Percentiles rank a stretch among this genome's conserved stretches.
Evolutionary conservation across 768 basidiomycete species (phyloP).

Genomic region (Lepiota brunneoincarnata): DNA sequence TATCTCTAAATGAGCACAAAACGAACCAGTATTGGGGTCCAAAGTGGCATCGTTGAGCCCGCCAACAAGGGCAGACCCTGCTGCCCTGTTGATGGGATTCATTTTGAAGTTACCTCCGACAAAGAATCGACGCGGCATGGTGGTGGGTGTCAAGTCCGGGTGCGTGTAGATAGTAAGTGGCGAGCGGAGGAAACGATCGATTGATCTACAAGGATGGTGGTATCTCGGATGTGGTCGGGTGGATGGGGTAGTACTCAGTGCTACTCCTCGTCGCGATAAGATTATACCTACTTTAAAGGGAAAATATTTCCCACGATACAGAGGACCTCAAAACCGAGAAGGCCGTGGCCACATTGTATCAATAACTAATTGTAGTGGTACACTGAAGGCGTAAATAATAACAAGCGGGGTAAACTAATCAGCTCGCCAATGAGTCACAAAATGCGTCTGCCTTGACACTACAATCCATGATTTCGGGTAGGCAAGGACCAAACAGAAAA

Average conservation of each 20-base stretch:
- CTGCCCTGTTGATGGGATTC: slow-evolving; percentile 72
- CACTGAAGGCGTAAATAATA: too few species aligned
- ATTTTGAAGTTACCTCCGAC: slow-evolving; percentile 99
- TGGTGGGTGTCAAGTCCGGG: not conserved
- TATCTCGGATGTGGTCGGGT: slow-evolving; percentile 9
- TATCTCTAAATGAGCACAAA: not conserved
- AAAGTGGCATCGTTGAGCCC: slow-evolving; percentile 77
- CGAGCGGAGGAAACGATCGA: too few species aligned
- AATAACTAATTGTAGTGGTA: too few species aligned
- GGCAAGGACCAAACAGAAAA: too few species aligned
- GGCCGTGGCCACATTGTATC: too few species aligned
- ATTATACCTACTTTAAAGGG: not conserved
- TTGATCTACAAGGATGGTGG: not conserved
- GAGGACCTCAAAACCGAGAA: too few species aligned
- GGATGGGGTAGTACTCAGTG: slow-evolving; percentile 1
- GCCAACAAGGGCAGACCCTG: slow-evolving; percentile 64
- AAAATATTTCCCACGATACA: not conserved
- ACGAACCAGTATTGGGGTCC: slow-evolving; percentile 72
- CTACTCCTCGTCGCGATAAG: too few species aligned
- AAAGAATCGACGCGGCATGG: slow-evolving; percentile 69
- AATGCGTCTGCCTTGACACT: too few species aligned
- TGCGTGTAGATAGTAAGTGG: too few species aligned
- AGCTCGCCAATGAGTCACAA: too few species aligned
- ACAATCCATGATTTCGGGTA: too few species aligned
- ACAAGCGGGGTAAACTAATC: too few species aligned